Evolutionary conservation across 768 basidiomycete species (phyloP).

Genomic region (Trametes cinnabarina): DNA sequence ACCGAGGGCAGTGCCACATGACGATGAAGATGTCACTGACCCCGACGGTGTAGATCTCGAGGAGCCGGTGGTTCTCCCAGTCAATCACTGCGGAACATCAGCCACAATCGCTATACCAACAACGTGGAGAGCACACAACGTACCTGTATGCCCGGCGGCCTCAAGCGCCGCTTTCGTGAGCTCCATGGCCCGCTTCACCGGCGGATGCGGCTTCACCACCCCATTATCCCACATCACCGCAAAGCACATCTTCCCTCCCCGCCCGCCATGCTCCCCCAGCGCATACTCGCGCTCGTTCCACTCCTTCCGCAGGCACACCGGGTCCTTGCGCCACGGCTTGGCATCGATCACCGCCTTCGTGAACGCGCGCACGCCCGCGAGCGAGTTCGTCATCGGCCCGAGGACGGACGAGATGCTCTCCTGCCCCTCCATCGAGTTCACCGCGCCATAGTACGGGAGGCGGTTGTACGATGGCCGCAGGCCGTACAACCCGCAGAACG

Average conservation of each 20-base stretch:
- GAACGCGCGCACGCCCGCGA: slow-evolving; percentile 65
- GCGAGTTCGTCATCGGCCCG: slow-evolving; percentile 62
- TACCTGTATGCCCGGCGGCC: slow-evolving; percentile 65
- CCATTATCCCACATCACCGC: slow-evolving; percentile 70
- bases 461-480: slow-evolving; percentile 68
- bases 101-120: not conserved
- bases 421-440: slow-evolving; percentile 67
- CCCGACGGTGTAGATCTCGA: slow-evolving; percentile 38
- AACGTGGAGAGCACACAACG: too few relatives aligned
- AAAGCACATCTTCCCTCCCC: slow-evolving; percentile 44
- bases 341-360: slow-evolving; percentile 56
- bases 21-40: slow-evolving; percentile 20
- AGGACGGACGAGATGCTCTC: slow-evolving; percentile 71
- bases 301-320: slow-evolving; percentile 46
- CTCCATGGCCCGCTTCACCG: slow-evolving; percentile 59
- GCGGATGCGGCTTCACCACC: slow-evolving; percentile 58
- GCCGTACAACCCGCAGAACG: slow-evolving; percentile 68
- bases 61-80: slow-evolving; percentile 60
- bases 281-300: slow-evolving; percentile 47
- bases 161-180: slow-evolving; percentile 54
- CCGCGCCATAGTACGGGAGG: slow-evolving; percentile 63
- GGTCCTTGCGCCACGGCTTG: slow-evolving; percentile 58
- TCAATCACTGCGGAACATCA: slow-evolving; percentile 63
- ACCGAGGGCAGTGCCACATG: too few relatives aligned
- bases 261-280: slow-evolving; percentile 45